Percentiles rank a stretch among this genome's conserved stretches.
phyloP scores from a whole-genome alignment of 208 protist genomes.

The Leishmania aethiopica region DNA sequence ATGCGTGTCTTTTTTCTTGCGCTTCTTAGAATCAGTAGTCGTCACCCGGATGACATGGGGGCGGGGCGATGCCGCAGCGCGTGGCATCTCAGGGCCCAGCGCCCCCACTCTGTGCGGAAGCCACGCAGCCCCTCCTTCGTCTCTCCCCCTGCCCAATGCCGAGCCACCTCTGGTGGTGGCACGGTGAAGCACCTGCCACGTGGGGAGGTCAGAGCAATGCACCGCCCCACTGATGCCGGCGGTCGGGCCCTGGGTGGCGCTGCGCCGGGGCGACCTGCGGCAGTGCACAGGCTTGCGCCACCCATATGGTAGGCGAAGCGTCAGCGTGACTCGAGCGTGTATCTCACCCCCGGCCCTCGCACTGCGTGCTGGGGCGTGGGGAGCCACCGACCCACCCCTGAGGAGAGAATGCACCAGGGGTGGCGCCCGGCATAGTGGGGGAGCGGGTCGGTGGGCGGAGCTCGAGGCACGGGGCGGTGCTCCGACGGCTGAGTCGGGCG shows the following conservation, averaged over 20 bases:
- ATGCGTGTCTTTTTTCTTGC: neutral
- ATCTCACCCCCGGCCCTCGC: neutral
- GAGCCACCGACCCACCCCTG: too few species aligned
- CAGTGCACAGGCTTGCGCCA: neutral
- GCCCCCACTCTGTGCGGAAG: neutral
- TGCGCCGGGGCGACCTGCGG: neutral
- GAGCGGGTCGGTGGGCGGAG: too few species aligned
- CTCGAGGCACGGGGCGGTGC: neutral
- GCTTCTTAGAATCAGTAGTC: neutral
- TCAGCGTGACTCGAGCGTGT: neutral
- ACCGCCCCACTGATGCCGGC: neutral
- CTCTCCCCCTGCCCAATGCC: neutral
- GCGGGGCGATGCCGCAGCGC: neutral
- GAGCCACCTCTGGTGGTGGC: neutral
- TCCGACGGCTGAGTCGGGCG: neutral
- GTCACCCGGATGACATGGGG: neutral
- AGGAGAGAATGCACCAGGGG: too few species aligned
- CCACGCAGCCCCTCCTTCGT: neutral
- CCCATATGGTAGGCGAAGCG: neutral
- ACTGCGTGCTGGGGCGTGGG: neutral
- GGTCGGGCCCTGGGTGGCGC: neutral
- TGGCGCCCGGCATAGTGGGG: neutral
- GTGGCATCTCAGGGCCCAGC: neutral
- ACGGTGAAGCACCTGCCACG: neutral
- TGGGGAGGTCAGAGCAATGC: neutral